These are phyloP conservation scores for Naganishia cerealis DNA, from an alignment of 1,284 basidiomycete genomes.

Conservation along the genomic window DNA sequence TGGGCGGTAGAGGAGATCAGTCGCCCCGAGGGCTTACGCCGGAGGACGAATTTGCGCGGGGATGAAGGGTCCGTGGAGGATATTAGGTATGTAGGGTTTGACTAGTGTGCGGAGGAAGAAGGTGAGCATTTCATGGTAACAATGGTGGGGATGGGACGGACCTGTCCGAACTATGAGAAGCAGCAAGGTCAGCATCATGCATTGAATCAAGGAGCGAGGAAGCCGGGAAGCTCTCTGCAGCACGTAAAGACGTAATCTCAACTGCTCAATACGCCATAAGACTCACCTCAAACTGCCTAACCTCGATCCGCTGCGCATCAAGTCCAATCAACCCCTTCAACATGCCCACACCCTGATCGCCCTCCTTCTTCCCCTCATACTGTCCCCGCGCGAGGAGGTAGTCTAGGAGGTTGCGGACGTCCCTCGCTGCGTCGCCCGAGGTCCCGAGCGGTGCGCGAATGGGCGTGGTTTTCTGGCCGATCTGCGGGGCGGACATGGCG, in stretches of 20 bases:
- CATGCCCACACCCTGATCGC: slow-evolving; percentile 9
- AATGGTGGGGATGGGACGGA: neutral
- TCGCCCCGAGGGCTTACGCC: slow-evolving; percentile 88
- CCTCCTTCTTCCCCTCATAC: neutral
- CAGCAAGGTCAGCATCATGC: neutral
- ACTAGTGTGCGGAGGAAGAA: neutral
- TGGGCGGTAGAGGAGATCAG: slow-evolving; percentile 86
- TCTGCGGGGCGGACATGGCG: slow-evolving; percentile 8
- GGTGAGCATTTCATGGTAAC: neutral
- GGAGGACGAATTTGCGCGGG: slow-evolving; percentile 58
- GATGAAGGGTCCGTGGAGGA: neutral
- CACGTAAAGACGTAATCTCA: too few relatives aligned
- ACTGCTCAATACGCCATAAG: too few relatives aligned
- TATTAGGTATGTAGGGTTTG: slow-evolving; percentile 21
- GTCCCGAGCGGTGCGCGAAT: slow-evolving; percentile 19
- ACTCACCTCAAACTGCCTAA: slow-evolving; percentile 17
- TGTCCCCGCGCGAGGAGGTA: slow-evolving; percentile 9
- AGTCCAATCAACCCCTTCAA: neutral
- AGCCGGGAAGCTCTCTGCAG: too few relatives aligned
- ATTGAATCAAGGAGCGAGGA: neutral
- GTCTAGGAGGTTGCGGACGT: slow-evolving; percentile 11
- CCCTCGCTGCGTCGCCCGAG: slow-evolving; percentile 3
- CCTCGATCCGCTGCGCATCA: neutral
- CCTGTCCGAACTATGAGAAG: slow-evolving; percentile 7
- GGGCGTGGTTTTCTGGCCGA: slow-evolving; percentile 21